A percentile compares a stretch with the other conserved stretches of the same genome.
Conservation (phyloP, 179 eudicot species). For the Silene noctiflora region DNA sequence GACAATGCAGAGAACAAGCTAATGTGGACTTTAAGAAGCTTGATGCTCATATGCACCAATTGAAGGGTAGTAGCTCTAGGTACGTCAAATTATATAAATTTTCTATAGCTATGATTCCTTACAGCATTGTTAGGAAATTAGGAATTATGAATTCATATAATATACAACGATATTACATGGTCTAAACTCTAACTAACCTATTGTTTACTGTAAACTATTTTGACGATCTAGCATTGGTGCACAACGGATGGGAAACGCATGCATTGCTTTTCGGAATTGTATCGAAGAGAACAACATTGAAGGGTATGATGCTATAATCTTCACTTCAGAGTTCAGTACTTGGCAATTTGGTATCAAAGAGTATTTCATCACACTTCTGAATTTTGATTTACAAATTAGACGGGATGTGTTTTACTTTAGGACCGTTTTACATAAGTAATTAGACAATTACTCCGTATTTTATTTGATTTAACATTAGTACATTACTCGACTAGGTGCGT, state of each 20-base stretch:
- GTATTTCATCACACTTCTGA: too few relatives aligned
- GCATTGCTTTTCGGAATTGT: conserved; percentile 45
- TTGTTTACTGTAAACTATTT: neutral
- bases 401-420: neutral
- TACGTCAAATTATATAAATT: neutral
- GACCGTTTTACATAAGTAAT: neutral
- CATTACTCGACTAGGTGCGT: neutral
- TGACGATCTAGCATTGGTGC: conserved; percentile 56
- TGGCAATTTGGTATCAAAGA: too few relatives aligned
- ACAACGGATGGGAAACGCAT: conserved; percentile 51
- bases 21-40: conserved; percentile 44
- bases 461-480: neutral
- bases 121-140: too few relatives aligned
- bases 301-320: conserved; percentile 33
- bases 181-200: neutral
- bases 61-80: conserved; percentile 69
- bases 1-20: conserved; percentile 34
- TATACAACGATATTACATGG: neutral
- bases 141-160: too few relatives aligned
- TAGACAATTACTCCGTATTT: too few relatives aligned
- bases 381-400: too few relatives aligned
- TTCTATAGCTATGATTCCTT: too few relatives aligned
- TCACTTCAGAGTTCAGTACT: too few relatives aligned
- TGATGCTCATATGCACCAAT: conserved; percentile 49
- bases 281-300: conserved; percentile 51